Percentiles rank a stretch among this genome's conserved stretches.
phyloP scores from a whole-genome alignment of 2,329 filamentous ascomycete genomes.

The Calonectria pteridis region DNA sequence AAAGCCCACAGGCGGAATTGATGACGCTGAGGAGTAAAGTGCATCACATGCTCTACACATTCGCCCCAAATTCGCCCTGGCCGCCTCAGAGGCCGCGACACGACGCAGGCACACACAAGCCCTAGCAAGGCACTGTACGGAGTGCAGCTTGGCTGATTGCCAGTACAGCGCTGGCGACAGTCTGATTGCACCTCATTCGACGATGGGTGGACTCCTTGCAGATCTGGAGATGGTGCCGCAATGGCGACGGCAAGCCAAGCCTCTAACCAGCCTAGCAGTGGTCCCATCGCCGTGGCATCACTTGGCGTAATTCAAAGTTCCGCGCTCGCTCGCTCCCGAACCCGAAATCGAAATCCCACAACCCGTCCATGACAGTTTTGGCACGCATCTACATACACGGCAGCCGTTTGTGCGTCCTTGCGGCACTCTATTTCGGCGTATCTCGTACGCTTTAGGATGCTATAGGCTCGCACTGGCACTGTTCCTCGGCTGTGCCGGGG shows the following conservation, averaged over 20 bases:
- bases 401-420: neutral
- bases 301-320: neutral
- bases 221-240: constrained; percentile 28
- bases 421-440: neutral
- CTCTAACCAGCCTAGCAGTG: constrained; percentile 25
- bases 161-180: constrained; percentile 13
- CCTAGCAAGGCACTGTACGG: neutral
- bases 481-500: neutral
- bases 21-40: neutral
- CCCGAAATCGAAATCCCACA: neutral
- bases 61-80: neutral
- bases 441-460: neutral
- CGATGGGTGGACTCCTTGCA: neutral
- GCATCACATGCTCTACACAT: neutral
- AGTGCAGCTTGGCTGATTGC: neutral
- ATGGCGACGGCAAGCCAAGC: constrained; percentile 26
- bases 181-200: constrained; percentile 17
- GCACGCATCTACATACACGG: neutral
- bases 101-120: neutral
- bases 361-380: neutral
- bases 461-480: neutral
- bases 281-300: constrained; percentile 20
- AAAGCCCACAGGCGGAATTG: constrained; percentile 8
- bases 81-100: neutral
- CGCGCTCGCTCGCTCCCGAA: neutral